Conservation (phyloP, 2,329 filamentous ascomycete species). For the Monilinia fructicola region DNA sequence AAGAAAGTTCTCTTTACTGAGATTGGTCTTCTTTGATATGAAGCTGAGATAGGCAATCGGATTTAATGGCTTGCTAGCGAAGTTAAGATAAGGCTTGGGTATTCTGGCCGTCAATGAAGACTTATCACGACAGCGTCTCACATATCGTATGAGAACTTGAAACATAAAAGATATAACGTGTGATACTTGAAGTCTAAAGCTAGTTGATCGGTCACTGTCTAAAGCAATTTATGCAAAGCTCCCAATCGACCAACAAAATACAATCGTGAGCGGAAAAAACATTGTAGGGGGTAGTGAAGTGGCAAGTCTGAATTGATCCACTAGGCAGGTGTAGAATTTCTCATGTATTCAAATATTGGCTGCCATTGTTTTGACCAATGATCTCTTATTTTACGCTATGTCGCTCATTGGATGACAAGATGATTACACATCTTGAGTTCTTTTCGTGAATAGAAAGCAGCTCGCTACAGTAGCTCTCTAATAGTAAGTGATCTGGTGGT, state of each 20-base stretch:
- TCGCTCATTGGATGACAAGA: too few relatives aligned
- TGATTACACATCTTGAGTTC: too few relatives aligned
- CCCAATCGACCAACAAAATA: too few relatives aligned
- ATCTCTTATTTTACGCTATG: too few relatives aligned
- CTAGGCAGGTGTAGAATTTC: too few relatives aligned
- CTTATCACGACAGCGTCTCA: background rate
- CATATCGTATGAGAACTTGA: too few relatives aligned
- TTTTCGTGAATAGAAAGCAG: background rate
- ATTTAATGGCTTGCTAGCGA: background rate
- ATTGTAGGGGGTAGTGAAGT: too few relatives aligned
- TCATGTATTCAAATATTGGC: too few relatives aligned
- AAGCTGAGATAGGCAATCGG: background rate
- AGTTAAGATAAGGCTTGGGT: background rate
- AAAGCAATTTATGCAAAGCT: too few relatives aligned
- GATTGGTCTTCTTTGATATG: background rate
- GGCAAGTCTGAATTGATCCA: too few relatives aligned
- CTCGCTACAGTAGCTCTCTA: background rate
- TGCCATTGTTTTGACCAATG: background rate
- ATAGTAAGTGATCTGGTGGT: background rate
- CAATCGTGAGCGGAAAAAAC: too few relatives aligned
- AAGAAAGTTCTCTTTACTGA: rapidly evolving
- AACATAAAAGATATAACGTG: too few relatives aligned
- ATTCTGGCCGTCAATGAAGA: background rate
- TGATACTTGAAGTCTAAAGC: background rate
- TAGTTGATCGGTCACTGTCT: background rate